Evolutionary conservation across 2,329 filamentous ascomycete species (phyloP), one percentile per base, ranked within the genome.

Genomic region (Rutstroemia sp.): DNA sequence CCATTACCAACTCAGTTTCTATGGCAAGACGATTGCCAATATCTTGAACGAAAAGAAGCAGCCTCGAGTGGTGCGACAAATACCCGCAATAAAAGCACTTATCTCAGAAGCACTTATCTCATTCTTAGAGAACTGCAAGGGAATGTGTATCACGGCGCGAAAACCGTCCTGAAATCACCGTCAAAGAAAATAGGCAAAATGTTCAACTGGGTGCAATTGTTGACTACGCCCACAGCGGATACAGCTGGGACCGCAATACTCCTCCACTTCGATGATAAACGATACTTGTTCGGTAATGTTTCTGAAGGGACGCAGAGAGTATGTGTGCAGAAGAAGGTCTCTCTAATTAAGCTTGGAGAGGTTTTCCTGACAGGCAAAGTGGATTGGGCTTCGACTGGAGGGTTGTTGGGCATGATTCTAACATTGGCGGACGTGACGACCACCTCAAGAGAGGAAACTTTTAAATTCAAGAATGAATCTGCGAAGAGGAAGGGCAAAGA

Each of bases 281-380:
- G 89, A 57, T 99, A 99, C 71, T 64, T 96, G 16, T 87, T 99
- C 67, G 94, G 94, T 19, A 86, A 87, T 65, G 71, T 92, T 16
- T 75, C 84, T 9, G 94, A 99, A 72, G 94, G 92, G 16, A 87
- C 87, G 0, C 94, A 97, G 74, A 81, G 94, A 57, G 83, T 85
- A 77, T 87, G 67, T 21, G 59, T 66, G 48, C 68, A 70, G 71
- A 81, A 86, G 61, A 87, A 84, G 56, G 69, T 86, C 9, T 75
- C 79, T 37, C 66, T 95, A 62, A 71, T 77, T 27, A 86, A 86
- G 68, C 76, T 90, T 1, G 81, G 83, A 48, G 84, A 95, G 65
- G 75, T 96, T 57, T 96, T 99, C 70, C 70, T 99, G 58, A 88
- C 89, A 0, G 94, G 94, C 2, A 78, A 77, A 42, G 81, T 88